Base-by-base conservation (phyloP, 2,329 filamentous ascomycete species). In the Davidsoniella virescens region DNA sequence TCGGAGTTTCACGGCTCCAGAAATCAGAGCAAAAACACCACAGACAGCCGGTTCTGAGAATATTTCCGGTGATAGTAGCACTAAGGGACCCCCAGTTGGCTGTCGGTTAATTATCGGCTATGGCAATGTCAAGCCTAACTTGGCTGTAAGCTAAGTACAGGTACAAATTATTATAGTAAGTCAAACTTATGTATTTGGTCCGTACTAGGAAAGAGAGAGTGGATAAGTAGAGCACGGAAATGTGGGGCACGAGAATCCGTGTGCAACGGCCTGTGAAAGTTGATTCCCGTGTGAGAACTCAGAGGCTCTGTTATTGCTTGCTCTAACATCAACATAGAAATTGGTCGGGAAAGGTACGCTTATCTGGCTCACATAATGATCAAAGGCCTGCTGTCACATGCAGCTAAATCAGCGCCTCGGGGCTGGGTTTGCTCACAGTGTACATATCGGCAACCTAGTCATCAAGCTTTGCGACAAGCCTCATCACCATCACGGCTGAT, bases 71-170 rank as follows among this genome's bases (percentile, higher is more conserved):
- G 38, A 39, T 41, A 50, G 40, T 18, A 23, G 52, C 45, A 44
- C 23, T 42, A 46, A 49, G 51, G 49, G 47, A 46, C 48, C 42
- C 39, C 38, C 46, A 29, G 20, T 43, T 18, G 29, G 25, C 14
- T 7, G 16, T 33, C 52, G 54, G 54, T 40, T 55, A 46, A 55
- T 47, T 16, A 2, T 14, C 47, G 54, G 54, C 12, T 54, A 49
- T 42, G 18, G 3, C 2, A 1, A 10, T 29, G 29, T 51, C 9
- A 29, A 50, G 38, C 20, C 20, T 12, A 42, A 18, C 25, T 48
- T 39, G 14, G 9, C 17, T 23, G 20, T 23, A 5, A 23, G 4
- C 20, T 23, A 23, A 23, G 20, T 23, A 23, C 20, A 23, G 2
- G 5, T 23, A 5, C 20, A 23, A 5, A 23, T 2, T 23, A n/a